A percentile compares a stretch with the other conserved stretches of the same genome.
These are phyloP conservation scores for Pterocarpus macrocarpus DNA, from an alignment of 306 rosid genomes.

Conservation along the genomic window DNA sequence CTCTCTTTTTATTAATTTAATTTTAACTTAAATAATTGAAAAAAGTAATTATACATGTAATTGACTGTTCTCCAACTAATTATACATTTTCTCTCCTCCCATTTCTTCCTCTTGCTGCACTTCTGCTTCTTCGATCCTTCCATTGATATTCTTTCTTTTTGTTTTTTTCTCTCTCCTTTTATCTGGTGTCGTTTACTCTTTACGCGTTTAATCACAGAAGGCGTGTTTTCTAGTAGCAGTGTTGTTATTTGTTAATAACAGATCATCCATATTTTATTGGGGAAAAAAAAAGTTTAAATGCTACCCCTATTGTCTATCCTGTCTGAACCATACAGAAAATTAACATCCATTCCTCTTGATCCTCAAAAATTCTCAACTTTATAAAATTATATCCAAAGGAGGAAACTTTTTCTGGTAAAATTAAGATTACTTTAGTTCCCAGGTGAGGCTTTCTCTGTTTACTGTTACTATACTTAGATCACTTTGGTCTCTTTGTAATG, in stretches of 20 bases:
- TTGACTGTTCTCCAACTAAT: too few species aligned
- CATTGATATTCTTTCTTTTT: neutral
- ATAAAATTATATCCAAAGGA: neutral
- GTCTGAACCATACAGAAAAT: neutral
- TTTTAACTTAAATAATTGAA: too few species aligned
- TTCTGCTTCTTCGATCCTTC: neutral
- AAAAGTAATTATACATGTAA: too few species aligned
- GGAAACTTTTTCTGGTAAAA: neutral
- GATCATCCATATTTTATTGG: too few species aligned
- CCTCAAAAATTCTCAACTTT: conserved; percentile 15
- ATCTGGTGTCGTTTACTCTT: neutral
- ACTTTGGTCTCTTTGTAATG: neutral
- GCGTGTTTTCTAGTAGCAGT: neutral
- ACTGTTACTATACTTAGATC: neutral
- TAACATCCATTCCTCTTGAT: neutral
- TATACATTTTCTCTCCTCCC: neutral
- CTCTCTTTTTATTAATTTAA: too few species aligned
- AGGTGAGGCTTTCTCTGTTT: conserved; percentile 16
- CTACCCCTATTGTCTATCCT: conserved; percentile 5
- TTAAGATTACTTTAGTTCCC: neutral
- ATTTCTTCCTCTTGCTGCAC: neutral
- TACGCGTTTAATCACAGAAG: neutral
- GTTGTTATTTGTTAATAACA: too few species aligned
- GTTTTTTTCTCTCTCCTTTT: neutral
- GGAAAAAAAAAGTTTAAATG: neutral